phyloP scores from a whole-genome alignment of 345 rosid species.

The Moricandia moricandioides region DNA sequence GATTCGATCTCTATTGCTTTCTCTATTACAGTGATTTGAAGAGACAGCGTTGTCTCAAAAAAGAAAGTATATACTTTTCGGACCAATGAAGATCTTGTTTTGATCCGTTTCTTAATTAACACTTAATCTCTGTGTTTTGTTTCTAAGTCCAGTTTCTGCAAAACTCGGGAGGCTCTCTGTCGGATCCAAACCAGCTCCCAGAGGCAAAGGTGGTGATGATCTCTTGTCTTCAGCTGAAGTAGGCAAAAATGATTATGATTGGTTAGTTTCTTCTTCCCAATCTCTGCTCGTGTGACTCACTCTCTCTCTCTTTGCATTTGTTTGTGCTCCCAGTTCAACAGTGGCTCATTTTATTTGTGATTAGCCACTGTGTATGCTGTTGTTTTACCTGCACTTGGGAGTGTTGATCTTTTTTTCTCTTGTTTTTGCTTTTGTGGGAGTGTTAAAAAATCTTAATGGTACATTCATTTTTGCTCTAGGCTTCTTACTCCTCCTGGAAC shows the following conservation, averaged over 20 bases:
- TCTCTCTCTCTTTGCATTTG: no score
- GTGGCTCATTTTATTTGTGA: no score
- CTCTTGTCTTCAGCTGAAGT: constrained; percentile 70
- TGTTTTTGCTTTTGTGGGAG: background rate
- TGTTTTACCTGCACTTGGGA: background rate
- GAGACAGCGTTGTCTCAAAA: background rate
- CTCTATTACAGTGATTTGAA: background rate
- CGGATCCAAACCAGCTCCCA: constrained; percentile 61
- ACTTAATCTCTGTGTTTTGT: constrained; percentile 9
- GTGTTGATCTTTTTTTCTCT: background rate
- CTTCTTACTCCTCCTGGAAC: constrained; percentile 99
- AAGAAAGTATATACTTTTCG: constrained; percentile 1
- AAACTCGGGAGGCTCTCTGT: constrained; percentile 71
- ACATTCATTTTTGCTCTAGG: constrained; percentile 42
- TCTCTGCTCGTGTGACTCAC: background rate
- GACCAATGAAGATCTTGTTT: constrained; percentile 33
- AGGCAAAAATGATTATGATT: constrained; percentile 91
- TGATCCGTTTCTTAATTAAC: constrained; percentile 9
- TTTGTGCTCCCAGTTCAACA: no score
- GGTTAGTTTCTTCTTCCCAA: constrained; percentile 43
- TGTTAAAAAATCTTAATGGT: background rate
- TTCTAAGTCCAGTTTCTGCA: constrained; percentile 45
- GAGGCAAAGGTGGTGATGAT: constrained; percentile 68
- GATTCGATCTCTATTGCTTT: background rate
- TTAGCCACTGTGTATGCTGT: background rate